Base-by-base conservation (phyloP, 1,284 basidiomycete genomes). In the Crepidotus sp. region DNA sequence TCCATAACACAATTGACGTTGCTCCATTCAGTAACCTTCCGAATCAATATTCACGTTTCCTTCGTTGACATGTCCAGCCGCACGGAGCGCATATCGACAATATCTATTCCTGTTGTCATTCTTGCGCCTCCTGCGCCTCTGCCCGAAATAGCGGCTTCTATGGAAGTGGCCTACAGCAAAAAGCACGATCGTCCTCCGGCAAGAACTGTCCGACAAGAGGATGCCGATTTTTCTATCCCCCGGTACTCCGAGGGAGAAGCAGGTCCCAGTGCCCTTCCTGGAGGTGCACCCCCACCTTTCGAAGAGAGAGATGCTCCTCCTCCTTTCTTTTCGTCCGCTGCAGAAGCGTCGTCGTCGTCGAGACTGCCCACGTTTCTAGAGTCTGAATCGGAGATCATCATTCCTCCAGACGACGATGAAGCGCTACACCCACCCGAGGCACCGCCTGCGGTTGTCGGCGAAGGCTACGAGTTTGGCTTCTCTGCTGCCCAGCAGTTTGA, bases 301-400 rank as follows among this genome's bases (percentile, higher is more conserved):
- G 85, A 88, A 54, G 84, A 87, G 55, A 74, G 79, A 38, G 83
- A 87, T 52, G 74, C 84, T 0, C 84, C 84, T 9, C 85, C 84
- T 5, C 85, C 85, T 2, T 84, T 83, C 59, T 83, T 73, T 57
- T 63, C 69, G n/a, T 68, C 69, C 9, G 67, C 66, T 24, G 61
- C 70, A 19, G 73, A 73, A 55, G 71, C 74, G 15, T 82, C 82
- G 14, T 75, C 78, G 1, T 75, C 80, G 21, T 63, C 67, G 18
- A 67, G 69, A 17, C 63, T 84, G 17, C 83, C 83, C 13, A 84
- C 82, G 17, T 83, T 88, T 62, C 70, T 82, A 47, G 84, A 89
- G 59, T 85, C 85, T 4, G 84, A 88, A 56, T 68, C 66, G 22
- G 74, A 80, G 48, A 77, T 83, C 53, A 76, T 78, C 54, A 73